Base-by-base conservation (phyloP, 139 green algal species). In the Coelastrella sp. region DNA sequence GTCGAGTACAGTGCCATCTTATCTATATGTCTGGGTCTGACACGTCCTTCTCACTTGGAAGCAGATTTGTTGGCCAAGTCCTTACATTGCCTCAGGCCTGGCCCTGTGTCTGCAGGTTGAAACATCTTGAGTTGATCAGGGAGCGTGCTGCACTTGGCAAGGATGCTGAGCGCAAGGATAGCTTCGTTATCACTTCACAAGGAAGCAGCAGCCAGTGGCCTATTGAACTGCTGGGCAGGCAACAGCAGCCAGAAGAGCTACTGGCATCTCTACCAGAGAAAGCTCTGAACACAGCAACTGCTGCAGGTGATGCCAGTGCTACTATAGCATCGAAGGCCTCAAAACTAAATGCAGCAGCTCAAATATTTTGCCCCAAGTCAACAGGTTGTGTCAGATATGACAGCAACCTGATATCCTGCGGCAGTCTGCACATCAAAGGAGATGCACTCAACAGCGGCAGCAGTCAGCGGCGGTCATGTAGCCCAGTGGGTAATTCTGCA, bases 121-220 rank as follows among this genome's bases (percentile, higher is more conserved):
- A 91, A 68, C 92, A 95, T 78, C 89, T 96, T 81, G 93, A 95
- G 74, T 84, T 95, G 76, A 95, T 96, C 60, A 88, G 89, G 14
- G 94, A 96, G 61, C 84, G 93, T 8, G 94, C 94, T 14, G 91
- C 94, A 11, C 88, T 96, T 35, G 92, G 92, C 79, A 94, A 94
- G 81, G 89, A 94, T 60, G 27, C 74, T 73, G 87, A 87, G 24
- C 24, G 85, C 58, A 84, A 73, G 58, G 85, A 81, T 73, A 74
- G 73, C 59, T 76, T 61, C 24, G 20, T 56, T 73, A 10, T 56
- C 60, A 72, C 72, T 22, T 75, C 84, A 82, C 20, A 27, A 70
- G 35, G 6, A 5, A 80, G 35, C 15, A 22, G 57, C 81, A 25
- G 60, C 59, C 59, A 59, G 19, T 56, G 7, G 19, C 58, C 80